Percentiles rank a stretch among this genome's conserved stretches.
Conservation (phyloP, 495 filamentous ascomycete genomes). For the Podospora fimiseda region DNA sequence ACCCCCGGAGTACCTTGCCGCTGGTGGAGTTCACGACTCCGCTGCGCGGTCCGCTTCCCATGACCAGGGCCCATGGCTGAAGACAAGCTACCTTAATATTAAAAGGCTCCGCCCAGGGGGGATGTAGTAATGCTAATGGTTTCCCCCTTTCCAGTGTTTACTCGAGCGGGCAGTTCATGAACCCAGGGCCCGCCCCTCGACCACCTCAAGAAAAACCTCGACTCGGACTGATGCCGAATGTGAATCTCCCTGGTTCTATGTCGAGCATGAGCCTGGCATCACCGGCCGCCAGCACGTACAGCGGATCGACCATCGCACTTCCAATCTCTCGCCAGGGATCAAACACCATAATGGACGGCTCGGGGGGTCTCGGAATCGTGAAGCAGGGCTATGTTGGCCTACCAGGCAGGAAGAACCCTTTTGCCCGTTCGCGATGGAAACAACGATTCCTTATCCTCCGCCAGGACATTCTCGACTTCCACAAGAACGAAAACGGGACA, state of each 20-base stretch:
- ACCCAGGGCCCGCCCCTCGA: conserved; percentile 87
- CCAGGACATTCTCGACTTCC: conserved; percentile 81
- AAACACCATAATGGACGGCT: conserved; percentile 47
- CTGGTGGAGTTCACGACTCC: not conserved
- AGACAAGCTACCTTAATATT: not conserved
- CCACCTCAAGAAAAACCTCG: conserved; percentile 81
- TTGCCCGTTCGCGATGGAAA: conserved; percentile 76
- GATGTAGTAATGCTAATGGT: conserved; percentile 15
- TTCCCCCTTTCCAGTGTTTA: conserved; percentile 45
- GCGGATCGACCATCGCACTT: conserved; percentile 60
- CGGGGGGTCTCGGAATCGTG: conserved; percentile 62
- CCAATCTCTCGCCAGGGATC: conserved; percentile 57
- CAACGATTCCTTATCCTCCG: conserved; percentile 82
- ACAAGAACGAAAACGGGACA: conserved; percentile 83
- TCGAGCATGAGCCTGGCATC: conserved; percentile 66
- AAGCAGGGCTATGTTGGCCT: conserved; percentile 69
- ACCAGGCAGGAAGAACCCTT: conserved; percentile 73
- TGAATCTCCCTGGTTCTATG: conserved; percentile 71
- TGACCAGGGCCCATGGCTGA: not conserved
- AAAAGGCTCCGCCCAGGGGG: conserved; percentile 3
- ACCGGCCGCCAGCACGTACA: conserved; percentile 48
- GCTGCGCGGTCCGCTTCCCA: not conserved
- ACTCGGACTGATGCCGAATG: conserved; percentile 66
- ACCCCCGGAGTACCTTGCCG: conserved; percentile 2
- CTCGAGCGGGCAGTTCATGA: conserved; percentile 78